Evolutionary conservation across 1,139 yeast species (phyloP), one percentile per base, ranked within the genome.

Genomic region (Scheffersomyces insectosa): DNA sequence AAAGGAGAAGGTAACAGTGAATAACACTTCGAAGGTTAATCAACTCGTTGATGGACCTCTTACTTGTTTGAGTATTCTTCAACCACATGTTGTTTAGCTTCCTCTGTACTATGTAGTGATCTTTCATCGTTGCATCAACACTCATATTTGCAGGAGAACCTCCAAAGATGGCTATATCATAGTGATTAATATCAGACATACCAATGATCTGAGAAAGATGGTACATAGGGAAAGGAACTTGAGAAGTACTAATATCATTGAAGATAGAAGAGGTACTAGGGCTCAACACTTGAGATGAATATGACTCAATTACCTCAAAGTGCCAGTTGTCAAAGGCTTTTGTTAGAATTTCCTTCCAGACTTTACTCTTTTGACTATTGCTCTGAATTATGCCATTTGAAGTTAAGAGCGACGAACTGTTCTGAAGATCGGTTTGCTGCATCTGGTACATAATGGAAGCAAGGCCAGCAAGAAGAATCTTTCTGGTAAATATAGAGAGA

Each of bases 131-230:
- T 2, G 89, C 86, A 42, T 73, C 75, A 27, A 87, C 95, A 59
- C 87, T 88, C 82, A 87, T 85, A 52, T 89, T 77, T 57, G 86
- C 82, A 0, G 95, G 93, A 1, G 90, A 86, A 1, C 97, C 97
- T 5, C 91, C 85, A 59, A 73, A 84, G 7, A 86, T 83, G 42
- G 86, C 87, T 44, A 86, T 79, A 60, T 88, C 96, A 60, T 85
- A 83, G 49, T 87, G 89, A 45, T 86, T 82, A 29, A 86, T 75
- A 39, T 87, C 78, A 1, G 74, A 55, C 54, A 72, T 72, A 55
- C 88, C 80, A 29, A 83, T 79, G 15, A 88, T 80, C 57, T 86
- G 93, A 0, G 90, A 83, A 62, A 87, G 70, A 54, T 86, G 91
- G 60, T 82, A 84, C 42, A 82, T 75, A 1, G 64, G 60, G 30